These are phyloP conservation scores for Tricholoma hemisulphureum DNA, from an alignment of 768 basidiomycete species.

Conservation along the genomic window DNA sequence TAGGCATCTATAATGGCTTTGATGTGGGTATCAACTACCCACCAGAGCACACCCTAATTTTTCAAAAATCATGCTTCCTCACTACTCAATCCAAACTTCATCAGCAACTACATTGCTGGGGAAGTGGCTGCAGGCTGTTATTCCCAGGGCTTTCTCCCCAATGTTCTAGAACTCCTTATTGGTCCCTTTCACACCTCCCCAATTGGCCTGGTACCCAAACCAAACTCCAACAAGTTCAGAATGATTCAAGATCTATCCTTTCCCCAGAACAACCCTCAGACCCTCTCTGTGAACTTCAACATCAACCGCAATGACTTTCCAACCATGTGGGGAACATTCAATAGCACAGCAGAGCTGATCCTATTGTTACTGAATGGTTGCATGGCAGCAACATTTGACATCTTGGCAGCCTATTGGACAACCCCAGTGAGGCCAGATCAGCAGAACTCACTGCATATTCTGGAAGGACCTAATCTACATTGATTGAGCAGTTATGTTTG, in stretches of 20 bases:
- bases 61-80: background rate
- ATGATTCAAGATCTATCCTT: constrained; percentile 33
- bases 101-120: too few relatives aligned
- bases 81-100: too few relatives aligned
- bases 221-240: constrained; percentile 14
- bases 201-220: constrained; percentile 38
- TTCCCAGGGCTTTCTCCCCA: constrained; percentile 29
- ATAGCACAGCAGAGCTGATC: constrained; percentile 19
- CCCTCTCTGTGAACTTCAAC: constrained; percentile 24
- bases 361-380: constrained; percentile 22
- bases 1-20: too few relatives aligned
- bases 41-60: background rate
- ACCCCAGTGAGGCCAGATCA: too few relatives aligned
- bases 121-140: background rate
- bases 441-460: too few relatives aligned
- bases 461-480: too few relatives aligned
- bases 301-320: constrained; percentile 29
- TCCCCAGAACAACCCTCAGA: constrained; percentile 19
- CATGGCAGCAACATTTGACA: too few relatives aligned
- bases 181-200: too few relatives aligned
- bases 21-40: too few relatives aligned
- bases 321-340: constrained; percentile 39
- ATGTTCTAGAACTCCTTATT: too few relatives aligned
- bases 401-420: too few relatives aligned
- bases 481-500: too few relatives aligned